Percentiles rank a stretch among this genome's conserved stretches.
Conservation (phyloP, 1,284 basidiomycete genomes). For the Rhodotorula sp. region DNA sequence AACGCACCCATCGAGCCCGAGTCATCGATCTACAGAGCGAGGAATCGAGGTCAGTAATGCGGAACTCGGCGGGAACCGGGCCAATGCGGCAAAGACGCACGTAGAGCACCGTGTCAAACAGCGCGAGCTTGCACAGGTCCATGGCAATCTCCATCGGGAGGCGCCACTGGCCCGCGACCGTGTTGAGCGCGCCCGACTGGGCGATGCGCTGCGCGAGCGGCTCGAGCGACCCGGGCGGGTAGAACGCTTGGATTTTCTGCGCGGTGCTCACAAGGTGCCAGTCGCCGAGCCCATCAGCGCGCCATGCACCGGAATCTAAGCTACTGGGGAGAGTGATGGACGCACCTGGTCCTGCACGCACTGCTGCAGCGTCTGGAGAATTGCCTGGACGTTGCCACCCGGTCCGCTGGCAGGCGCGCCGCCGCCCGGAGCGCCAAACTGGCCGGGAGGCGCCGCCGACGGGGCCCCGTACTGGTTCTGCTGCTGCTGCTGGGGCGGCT, state of each 20-base stretch:
- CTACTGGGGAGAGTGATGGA: conserved; percentile 43
- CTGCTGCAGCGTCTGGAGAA: conserved; percentile 4
- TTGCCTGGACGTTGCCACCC: conserved; percentile 13
- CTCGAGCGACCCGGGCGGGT: conserved; percentile 49
- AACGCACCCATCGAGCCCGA: conserved; percentile 48
- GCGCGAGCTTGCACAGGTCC: conserved; percentile 53
- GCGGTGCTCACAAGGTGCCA: no score
- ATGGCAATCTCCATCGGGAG: conserved; percentile 54
- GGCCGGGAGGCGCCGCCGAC: no score
- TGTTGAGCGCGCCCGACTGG: conserved; percentile 51
- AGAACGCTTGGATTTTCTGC: conserved; percentile 27
- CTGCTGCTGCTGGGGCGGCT: conserved; percentile 1
- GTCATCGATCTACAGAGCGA: background rate
- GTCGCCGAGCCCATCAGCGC: no score
- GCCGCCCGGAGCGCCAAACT: background rate
- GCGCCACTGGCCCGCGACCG: conserved; percentile 53
- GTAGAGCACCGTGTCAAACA: conserved; percentile 37
- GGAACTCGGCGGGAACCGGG: background rate
- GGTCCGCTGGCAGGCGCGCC: conserved; percentile 25
- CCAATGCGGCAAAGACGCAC: conserved; percentile 1
- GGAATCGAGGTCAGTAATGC: no score
- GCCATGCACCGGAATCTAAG: no score
- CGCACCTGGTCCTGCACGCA: conserved; percentile 36
- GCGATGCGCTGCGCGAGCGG: conserved; percentile 53
- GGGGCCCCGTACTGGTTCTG: background rate